Evolutionary conservation across 1,284 basidiomycete species (phyloP).

Genomic region (Entoloma clypeatum): DNA sequence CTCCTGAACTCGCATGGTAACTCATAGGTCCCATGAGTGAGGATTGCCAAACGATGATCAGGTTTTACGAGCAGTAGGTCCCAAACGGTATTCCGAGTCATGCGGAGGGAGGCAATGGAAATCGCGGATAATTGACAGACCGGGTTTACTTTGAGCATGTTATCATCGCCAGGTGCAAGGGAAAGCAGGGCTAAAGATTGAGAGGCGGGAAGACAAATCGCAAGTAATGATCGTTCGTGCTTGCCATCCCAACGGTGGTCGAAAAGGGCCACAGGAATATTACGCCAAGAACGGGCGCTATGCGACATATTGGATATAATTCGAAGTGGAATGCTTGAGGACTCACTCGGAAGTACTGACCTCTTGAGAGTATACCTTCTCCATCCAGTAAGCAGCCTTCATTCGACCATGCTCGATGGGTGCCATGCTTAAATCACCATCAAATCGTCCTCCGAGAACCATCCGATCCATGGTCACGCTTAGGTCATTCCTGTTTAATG

Average conservation of each 20-base stretch:
- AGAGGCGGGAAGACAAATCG: slow-evolving; percentile 51
- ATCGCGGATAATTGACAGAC: slow-evolving; percentile 43
- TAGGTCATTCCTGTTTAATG: slow-evolving; percentile 52
- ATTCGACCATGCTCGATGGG: slow-evolving; percentile 56
- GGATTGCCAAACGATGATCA: slow-evolving; percentile 46
- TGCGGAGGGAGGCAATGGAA: slow-evolving; percentile 54
- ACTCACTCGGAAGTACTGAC: slow-evolving; percentile 53
- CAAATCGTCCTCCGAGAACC: slow-evolving; percentile 46
- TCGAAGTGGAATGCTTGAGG: slow-evolving; percentile 1
- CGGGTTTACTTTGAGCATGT: slow-evolving; percentile 39
- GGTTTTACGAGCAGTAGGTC: slow-evolving; percentile 68
- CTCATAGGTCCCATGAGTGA: slow-evolving; percentile 58
- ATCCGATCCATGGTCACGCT: slow-evolving; percentile 62
- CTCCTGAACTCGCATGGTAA: slow-evolving; percentile 35
- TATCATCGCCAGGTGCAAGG: slow-evolving; percentile 37
- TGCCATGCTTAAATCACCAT: slow-evolving; percentile 35
- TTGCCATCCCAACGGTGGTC: slow-evolving; percentile 63
- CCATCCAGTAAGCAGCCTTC: slow-evolving; percentile 67
- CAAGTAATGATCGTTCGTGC: slow-evolving; percentile 48
- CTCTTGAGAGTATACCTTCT: slow-evolving; percentile 50
- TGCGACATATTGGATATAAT: slow-evolving; percentile 12
- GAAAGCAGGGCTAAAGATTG: slow-evolving; percentile 48
- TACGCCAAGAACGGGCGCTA: slow-evolving; percentile 38
- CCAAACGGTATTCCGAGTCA: slow-evolving; percentile 56
- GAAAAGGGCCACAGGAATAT: slow-evolving; percentile 56